Base-by-base conservation (phyloP, 345 rosid genomes). In the Acer negundo region DNA sequence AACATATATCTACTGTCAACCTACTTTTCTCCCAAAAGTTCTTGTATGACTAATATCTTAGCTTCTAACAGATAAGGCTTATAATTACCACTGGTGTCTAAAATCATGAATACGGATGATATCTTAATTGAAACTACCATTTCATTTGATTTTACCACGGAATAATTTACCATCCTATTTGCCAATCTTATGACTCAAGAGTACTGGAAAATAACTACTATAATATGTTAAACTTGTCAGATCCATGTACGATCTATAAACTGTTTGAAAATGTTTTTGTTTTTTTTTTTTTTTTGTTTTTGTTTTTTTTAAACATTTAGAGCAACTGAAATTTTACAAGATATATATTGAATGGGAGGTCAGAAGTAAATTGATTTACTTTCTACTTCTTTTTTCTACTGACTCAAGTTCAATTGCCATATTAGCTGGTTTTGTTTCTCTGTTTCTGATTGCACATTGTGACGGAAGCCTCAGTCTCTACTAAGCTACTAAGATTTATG, bases 371-470 rank as follows among this genome's bases (percentile, higher is more conserved):
- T 65, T 53, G 67, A 28, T 19, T 72, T 31, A 9, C 62, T 28
- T 16, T 1, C 13, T 22, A 9, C 26, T 28, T 26, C 12, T 35
- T 35, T 5, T 47, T n/a, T 20, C 58, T 23, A 47, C 40, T 61
- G 24, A 46, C 17, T 62, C 58, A 16, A 24, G 58, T 24, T 42
- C 8, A 4, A 73, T 23, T 0, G 62, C 67, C 63, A 59, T 38
- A 10, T 35, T 72, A 66, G 35, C 35, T 53, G 13, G 16, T 63
- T 26, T 66, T 44, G 1, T 64, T 51, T 49, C 20, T 8, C 10
- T 46, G 26, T 19, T 51, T 74, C 69, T 46, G 22, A 63, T 64
- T 74, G 61, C 28, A 63, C 17, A 26, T 23, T 74, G 56, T 74
- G 56, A 62, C 10, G 26, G 26, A 74, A 74, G 47, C n/a, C 24